These are phyloP conservation scores for Colletotrichum sp. DNA, from an alignment of 2,329 filamentous ascomycete species.

Conservation along the genomic window DNA sequence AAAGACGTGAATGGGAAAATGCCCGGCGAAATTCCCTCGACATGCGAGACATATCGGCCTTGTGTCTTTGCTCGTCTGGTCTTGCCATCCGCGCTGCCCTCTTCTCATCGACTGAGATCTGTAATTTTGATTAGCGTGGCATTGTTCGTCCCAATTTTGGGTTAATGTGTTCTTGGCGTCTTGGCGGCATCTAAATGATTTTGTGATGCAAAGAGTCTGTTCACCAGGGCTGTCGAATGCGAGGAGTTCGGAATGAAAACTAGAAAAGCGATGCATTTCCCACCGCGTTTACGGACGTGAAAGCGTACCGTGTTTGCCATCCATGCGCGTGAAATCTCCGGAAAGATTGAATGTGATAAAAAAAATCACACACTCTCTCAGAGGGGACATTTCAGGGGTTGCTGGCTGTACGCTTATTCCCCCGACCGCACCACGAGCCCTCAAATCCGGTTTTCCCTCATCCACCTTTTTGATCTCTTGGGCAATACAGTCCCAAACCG, in stretches of 20 bases:
- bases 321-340: background rate
- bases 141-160: background rate
- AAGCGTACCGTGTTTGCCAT: background rate
- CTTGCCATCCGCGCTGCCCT: background rate
- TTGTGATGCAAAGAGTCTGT: background rate
- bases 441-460: no score
- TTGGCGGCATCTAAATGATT: background rate
- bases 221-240: background rate
- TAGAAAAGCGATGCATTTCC: background rate
- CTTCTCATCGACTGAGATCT: background rate
- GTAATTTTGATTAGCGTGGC: background rate
- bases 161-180: background rate
- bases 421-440: no score
- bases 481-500: no score
- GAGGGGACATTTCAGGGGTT: no score
- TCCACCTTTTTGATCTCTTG: no score
- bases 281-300: fast-evolving
- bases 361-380: no score
- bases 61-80: background rate
- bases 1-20: background rate
- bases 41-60: background rate
- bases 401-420: no score
- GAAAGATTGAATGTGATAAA: background rate
- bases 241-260: background rate
- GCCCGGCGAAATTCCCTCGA: background rate